Evolutionary conservation across 169 alveolate species (phyloP).

Genomic region (Ichthyophthirius multifiliis): DNA sequence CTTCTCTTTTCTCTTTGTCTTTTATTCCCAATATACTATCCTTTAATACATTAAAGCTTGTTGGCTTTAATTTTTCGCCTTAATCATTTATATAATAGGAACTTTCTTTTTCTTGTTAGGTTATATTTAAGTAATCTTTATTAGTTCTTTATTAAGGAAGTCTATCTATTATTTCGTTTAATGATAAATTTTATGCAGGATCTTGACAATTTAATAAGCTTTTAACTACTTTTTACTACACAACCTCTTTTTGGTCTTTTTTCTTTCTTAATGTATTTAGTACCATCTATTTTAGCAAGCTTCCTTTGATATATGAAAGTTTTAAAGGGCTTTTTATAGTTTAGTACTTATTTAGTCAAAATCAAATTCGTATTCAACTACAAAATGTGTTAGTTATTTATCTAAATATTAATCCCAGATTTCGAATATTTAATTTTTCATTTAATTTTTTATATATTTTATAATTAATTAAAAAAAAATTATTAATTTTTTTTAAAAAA

Average conservation of each 20-base stretch:
- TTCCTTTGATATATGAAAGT: background rate
- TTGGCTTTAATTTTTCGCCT: background rate
- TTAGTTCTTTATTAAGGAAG: background rate
- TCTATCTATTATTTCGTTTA: background rate
- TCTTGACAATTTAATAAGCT: background rate
- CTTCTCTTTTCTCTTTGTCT: background rate
- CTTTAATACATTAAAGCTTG: constrained; percentile 4
- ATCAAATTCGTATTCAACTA: background rate
- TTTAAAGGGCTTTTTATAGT: no score
- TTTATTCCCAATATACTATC: background rate
- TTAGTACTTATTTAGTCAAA: background rate
- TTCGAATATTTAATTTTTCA: no score
- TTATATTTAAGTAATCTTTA: background rate
- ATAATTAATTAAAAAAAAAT: no score
- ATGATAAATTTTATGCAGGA: background rate
- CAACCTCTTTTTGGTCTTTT: background rate
- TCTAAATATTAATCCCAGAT: background rate
- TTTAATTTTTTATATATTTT: no score
- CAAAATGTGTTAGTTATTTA: background rate
- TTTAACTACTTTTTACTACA: background rate
- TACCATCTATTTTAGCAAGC: background rate
- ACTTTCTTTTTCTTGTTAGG: background rate
- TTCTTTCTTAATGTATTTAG: background rate
- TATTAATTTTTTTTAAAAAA: no score
- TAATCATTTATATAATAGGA: background rate